These are phyloP conservation scores for Lactuca sativa DNA, from an alignment of 129 eudicot species.

Conservation along the genomic window DNA sequence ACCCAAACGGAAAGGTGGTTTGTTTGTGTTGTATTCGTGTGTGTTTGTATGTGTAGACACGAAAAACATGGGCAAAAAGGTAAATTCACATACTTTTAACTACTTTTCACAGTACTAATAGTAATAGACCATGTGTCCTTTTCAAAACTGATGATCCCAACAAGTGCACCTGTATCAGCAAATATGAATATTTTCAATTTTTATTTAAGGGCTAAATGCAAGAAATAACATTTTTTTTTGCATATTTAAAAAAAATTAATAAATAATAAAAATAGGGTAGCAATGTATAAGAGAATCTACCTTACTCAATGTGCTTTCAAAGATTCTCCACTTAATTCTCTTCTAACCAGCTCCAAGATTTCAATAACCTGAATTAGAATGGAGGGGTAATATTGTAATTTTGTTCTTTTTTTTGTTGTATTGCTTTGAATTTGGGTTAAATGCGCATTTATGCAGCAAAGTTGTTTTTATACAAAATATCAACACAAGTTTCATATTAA, in stretches of 20 bases:
- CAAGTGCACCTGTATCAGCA: constrained; percentile 6
- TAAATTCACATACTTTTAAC: constrained; percentile 4
- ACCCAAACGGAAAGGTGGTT: constrained; percentile 2
- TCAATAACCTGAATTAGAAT: constrained; percentile 55
- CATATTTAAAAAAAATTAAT: too few relatives aligned
- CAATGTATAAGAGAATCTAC: constrained; percentile 27
- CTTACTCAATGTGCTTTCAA: constrained; percentile 37
- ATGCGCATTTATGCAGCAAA: too few relatives aligned
- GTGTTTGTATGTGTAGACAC: constrained; percentile 3
- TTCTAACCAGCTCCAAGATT: constrained; percentile 65
- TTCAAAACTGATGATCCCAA: constrained; percentile 3
- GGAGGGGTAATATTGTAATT: background rate
- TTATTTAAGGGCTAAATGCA: background rate
- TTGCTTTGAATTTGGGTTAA: too few relatives aligned
- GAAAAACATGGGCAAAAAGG: constrained; percentile 17
- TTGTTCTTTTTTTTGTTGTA: too few relatives aligned
- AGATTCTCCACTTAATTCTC: constrained; percentile 74
- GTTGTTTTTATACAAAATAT: too few relatives aligned
- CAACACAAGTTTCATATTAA: too few relatives aligned
- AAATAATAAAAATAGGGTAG: too few relatives aligned
- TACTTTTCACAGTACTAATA: constrained; percentile 9
- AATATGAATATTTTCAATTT: background rate
- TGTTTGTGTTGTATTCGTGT: constrained; percentile 8
- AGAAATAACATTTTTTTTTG: background rate
- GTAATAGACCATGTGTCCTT: background rate